These are phyloP conservation scores for Ilyonectria mors-panacis DNA, from an alignment of 2,329 filamentous ascomycete genomes.

Conservation along the genomic window DNA sequence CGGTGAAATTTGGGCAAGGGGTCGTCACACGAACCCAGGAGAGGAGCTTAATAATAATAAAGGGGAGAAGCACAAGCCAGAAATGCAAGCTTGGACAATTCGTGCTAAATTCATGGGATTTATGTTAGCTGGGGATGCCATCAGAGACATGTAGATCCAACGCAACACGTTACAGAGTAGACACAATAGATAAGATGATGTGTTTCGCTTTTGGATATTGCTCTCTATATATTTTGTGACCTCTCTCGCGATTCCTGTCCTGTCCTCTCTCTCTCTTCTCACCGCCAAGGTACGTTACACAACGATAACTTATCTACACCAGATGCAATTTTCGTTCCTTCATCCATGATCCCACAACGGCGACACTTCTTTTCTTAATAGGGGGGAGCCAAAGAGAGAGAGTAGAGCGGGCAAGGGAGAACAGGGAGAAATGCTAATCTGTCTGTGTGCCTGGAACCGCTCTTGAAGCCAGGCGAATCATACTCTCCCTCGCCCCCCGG, in stretches of 20 bases:
- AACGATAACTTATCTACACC: conserved; percentile 16
- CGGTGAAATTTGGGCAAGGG: background rate
- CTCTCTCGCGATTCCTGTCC: conserved; percentile 11
- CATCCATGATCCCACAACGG: conserved; percentile 15
- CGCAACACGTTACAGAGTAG: background rate
- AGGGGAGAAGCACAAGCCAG: background rate
- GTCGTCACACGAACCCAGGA: background rate
- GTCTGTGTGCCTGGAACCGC: background rate
- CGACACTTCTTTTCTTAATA: conserved; percentile 13
- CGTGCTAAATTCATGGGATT: background rate
- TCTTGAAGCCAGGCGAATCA: background rate
- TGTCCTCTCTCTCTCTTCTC: background rate
- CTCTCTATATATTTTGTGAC: conserved; percentile 25
- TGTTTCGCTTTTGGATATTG: conserved; percentile 25
- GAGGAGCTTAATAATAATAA: background rate
- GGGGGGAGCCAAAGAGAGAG: background rate
- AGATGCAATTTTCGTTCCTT: conserved; percentile 14
- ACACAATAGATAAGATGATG: background rate
- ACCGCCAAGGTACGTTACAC: background rate
- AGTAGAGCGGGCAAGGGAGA: background rate
- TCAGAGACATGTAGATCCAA: background rate
- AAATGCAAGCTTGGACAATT: background rate
- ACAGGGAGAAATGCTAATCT: background rate
- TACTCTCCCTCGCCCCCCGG: background rate
- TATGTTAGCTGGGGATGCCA: background rate